phyloP scores from a whole-genome alignment of 805 yeast species.

The Saccharomyces kudriavzevii region DNA sequence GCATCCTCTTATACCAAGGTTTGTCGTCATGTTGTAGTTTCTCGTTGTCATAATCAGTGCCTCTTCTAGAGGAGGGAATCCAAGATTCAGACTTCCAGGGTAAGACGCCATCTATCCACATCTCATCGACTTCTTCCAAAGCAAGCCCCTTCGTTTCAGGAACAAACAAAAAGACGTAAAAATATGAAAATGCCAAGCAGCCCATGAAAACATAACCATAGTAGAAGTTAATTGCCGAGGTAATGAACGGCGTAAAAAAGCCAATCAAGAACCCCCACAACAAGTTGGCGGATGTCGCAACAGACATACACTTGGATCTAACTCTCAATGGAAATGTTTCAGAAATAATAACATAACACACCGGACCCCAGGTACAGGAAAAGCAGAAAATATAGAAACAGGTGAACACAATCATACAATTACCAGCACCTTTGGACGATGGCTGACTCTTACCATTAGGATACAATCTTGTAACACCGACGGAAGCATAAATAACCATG shows the following conservation, averaged over 20 bases:
- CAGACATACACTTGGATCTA: slow-evolving; percentile 48
- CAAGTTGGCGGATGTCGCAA: slow-evolving; percentile 59
- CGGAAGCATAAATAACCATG: slow-evolving; percentile 24
- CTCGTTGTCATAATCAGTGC: slow-evolving; percentile 13
- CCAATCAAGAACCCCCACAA: slow-evolving; percentile 63
- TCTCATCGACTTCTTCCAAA: slow-evolving; percentile 69
- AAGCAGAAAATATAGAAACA: slow-evolving; percentile 67
- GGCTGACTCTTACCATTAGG: slow-evolving; percentile 32
- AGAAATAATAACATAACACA: slow-evolving; percentile 54
- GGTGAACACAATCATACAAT: slow-evolving; percentile 56
- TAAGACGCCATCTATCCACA: slow-evolving; percentile 34
- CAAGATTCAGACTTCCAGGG: slow-evolving; percentile 41
- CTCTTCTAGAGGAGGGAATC: slow-evolving; percentile 38
- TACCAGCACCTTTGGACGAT: slow-evolving; percentile 33
- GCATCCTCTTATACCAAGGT: slow-evolving; percentile 18
- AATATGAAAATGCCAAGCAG: slow-evolving; percentile 42
- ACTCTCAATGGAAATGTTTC: slow-evolving; percentile 69
- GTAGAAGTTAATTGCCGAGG: slow-evolving; percentile 53
- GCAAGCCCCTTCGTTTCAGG: slow-evolving; percentile 73
- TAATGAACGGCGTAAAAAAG: slow-evolving; percentile 66
- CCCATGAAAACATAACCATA: slow-evolving; percentile 56
- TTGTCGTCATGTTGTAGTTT: slow-evolving; percentile 15
- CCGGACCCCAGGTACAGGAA: slow-evolving; percentile 73
- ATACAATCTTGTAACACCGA: slow-evolving; percentile 41
- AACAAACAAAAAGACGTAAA: slow-evolving; percentile 62